phyloP scores from a whole-genome alignment of 352 stramenopile genomes.

The Globisporangium nagaii region DNA sequence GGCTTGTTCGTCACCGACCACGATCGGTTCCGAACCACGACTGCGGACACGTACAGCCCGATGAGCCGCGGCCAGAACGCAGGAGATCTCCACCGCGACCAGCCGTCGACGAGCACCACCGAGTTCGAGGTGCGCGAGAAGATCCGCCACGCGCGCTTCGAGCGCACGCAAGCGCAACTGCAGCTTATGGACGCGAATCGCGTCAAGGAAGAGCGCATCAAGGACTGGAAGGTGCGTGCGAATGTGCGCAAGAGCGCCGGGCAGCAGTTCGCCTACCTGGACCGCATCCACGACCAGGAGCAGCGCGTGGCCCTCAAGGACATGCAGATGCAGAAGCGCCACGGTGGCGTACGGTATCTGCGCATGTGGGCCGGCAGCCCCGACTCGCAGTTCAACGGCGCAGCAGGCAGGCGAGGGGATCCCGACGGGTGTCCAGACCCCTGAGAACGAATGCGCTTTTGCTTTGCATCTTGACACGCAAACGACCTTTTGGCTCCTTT shows the following conservation, averaged over 20 bases:
- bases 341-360: slow-evolving; percentile 59
- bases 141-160: slow-evolving; percentile 31
- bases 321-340: slow-evolving; percentile 55
- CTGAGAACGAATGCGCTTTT: neutral
- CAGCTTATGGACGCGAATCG: slow-evolving; percentile 22
- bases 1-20: slow-evolving; percentile 29
- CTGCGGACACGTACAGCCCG: slow-evolving; percentile 42
- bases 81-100: slow-evolving; percentile 33
- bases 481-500: neutral
- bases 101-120: slow-evolving; percentile 16
- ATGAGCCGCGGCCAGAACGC: slow-evolving; percentile 30
- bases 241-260: slow-evolving; percentile 43
- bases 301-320: slow-evolving; percentile 42
- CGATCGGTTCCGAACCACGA: slow-evolving; percentile 61
- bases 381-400: slow-evolving; percentile 66
- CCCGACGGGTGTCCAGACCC: too few species aligned
- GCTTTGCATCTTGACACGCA: neutral
- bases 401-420: neutral
- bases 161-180: slow-evolving; percentile 37
- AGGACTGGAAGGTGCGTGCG: slow-evolving; percentile 47
- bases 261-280: slow-evolving; percentile 51
- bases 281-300: slow-evolving; percentile 56
- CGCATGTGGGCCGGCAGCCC: slow-evolving; percentile 79
- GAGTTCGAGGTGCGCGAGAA: slow-evolving; percentile 31
- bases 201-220: slow-evolving; percentile 29